Evolutionary conservation across 495 filamentous ascomycete species (phyloP).

Genomic region (Penicillium ucsense): DNA sequence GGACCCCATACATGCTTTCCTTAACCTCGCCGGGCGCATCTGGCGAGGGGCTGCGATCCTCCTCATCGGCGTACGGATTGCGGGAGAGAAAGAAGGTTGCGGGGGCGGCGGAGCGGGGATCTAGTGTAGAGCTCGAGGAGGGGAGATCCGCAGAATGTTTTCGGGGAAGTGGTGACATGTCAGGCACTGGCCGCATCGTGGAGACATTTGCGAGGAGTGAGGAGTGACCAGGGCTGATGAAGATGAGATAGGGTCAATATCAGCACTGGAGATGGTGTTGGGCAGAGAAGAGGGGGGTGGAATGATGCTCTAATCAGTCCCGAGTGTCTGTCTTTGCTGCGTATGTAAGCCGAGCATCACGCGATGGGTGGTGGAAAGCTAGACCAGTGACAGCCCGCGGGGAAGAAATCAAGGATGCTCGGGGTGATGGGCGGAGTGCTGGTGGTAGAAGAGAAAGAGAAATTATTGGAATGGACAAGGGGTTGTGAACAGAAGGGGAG

Average conservation of each 20-base stretch:
- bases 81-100: slow-evolving; percentile 41
- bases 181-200: slow-evolving; percentile 34
- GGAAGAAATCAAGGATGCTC: no score
- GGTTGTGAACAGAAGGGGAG: no score
- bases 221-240: background rate
- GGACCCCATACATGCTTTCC: slow-evolving; percentile 51
- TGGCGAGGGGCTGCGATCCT: slow-evolving; percentile 16
- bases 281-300: no score
- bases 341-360: no score
- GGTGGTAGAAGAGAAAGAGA: no score
- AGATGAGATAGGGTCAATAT: background rate
- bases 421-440: no score
- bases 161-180: slow-evolving; percentile 19
- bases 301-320: no score
- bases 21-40: slow-evolving; percentile 13
- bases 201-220: slow-evolving; percentile 6
- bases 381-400: no score
- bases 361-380: no score
- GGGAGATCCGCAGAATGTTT: slow-evolving; percentile 25
- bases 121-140: slow-evolving; percentile 22
- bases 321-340: no score
- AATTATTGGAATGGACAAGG: no score
- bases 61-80: slow-evolving; percentile 17
- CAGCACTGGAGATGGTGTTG: no score
- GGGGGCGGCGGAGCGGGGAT: slow-evolving; percentile 31